Conservation (phyloP, 768 basidiomycete species). For the Amanita rubescens region DNA sequence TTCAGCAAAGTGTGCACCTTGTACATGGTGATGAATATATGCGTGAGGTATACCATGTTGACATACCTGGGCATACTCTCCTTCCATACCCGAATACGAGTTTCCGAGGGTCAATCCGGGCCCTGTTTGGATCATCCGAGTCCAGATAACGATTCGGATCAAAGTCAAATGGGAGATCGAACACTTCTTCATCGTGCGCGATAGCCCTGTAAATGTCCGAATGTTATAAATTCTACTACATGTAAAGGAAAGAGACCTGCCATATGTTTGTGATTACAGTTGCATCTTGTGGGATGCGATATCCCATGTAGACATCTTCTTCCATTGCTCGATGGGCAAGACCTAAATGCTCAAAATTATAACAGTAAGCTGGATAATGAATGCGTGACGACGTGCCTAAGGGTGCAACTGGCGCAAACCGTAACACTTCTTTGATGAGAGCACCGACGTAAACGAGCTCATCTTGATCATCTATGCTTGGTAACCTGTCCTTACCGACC, state of each 20-base stretch:
- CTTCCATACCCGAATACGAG: slow-evolving; percentile 4
- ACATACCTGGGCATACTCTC: slow-evolving; percentile 8
- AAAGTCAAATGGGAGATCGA: neutral
- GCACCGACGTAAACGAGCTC: slow-evolving; percentile 16
- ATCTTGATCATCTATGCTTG: slow-evolving; percentile 16
- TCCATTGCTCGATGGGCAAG: slow-evolving; percentile 10
- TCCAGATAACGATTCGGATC: slow-evolving; percentile 5
- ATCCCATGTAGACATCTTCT: slow-evolving; percentile 14
- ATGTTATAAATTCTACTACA: neutral
- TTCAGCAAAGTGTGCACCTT: slow-evolving; percentile 5
- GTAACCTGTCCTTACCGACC: slow-evolving; percentile 18
- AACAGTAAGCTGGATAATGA: neutral
- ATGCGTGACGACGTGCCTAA: slow-evolving; percentile 8
- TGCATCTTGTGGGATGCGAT: slow-evolving; percentile 14
- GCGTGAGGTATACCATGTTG: no score
- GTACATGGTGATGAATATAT: no score
- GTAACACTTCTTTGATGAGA: slow-evolving; percentile 13
- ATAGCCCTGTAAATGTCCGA: no score
- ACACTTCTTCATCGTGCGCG: slow-evolving; percentile 6
- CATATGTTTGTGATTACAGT: slow-evolving; percentile 15
- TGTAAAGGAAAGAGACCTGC: neutral
- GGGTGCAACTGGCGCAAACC: slow-evolving; percentile 14
- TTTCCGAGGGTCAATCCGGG: slow-evolving; percentile 3
- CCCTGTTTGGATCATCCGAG: neutral
- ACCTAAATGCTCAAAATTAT: slow-evolving; percentile 9